Evolutionary conservation across 306 rosid genomes (phyloP).

Genomic region (Leucaena leucocephala): DNA sequence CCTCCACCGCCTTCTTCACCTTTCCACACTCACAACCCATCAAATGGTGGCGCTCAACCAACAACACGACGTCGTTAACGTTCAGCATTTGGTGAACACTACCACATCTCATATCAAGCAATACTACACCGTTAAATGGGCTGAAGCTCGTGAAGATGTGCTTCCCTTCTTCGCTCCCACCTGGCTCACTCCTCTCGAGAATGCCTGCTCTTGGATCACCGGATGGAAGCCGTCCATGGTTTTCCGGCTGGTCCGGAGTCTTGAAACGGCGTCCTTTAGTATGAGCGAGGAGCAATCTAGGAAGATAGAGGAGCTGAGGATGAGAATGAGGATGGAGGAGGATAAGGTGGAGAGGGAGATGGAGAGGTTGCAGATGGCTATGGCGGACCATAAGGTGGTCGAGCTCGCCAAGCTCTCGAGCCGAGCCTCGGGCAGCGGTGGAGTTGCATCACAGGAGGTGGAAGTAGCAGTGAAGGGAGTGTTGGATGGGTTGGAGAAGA

Average conservation of each 20-base stretch:
- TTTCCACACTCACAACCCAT: conserved; percentile 3
- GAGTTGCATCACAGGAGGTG: background rate
- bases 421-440: conserved; percentile 29
- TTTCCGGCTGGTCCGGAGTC: background rate
- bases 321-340: conserved; percentile 15
- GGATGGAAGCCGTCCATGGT: conserved; percentile 10
- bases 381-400: conserved; percentile 64
- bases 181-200: conserved; percentile 4
- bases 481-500: conserved; percentile 54
- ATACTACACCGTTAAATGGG: conserved; percentile 73
- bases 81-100: conserved; percentile 40
- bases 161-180: conserved; percentile 57
- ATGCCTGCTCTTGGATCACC: conserved; percentile 16
- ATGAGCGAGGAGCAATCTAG: background rate
- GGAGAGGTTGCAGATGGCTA: conserved; percentile 28
- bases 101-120: conserved; percentile 60
- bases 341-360: conserved; percentile 16
- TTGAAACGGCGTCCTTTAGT: background rate
- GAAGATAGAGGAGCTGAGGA: background rate
- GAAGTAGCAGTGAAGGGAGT: conserved; percentile 47
- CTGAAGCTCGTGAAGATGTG: conserved; percentile 58
- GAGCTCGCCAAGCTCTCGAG: conserved; percentile 40
- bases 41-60: background rate
- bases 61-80: conserved; percentile 40
- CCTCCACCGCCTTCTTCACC: conserved; percentile 36